Base-by-base conservation (phyloP, 345 rosid genomes). In the Brassica carinata region DNA sequence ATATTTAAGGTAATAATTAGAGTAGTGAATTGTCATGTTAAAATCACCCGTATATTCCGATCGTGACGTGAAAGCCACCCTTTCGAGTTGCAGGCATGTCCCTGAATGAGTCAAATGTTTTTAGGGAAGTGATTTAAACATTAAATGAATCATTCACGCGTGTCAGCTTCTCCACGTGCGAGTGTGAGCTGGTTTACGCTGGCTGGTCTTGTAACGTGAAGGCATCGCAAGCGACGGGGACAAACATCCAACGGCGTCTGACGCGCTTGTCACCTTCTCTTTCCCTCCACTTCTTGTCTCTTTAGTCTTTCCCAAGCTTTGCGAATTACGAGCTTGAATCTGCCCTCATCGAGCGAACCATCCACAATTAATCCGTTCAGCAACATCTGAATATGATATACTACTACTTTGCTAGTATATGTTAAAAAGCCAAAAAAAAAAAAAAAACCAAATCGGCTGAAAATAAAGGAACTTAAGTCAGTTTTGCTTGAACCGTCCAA, bases 181-280 rank as follows among this genome's bases (percentile, higher is more conserved):
- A 81, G 51, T 26, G 77, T 76, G 84, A 76, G 80, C 80, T 81
- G 83, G 80, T 69, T 69, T 29, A 27, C 1, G 75, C 83, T 80
- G 79, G 71, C 71, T 85, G 80, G 88, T 82, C 84, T 64, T 70
- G 69, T 80, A 63, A 73, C 80, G 83, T 73, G 85, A 78, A 79
- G 36, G 78, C 84, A 75, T 75, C 81, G 80, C 65, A 77, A 81
- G 77, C 74, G 80, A 81, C 69, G 83, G 82, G 69, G 77, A 82
- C 88, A 87, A 85, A 84, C 73, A 78, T 82, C 85, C 84, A 85
- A 85, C 86, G 85, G 89, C 83, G 84, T 70, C 84, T 82, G 86
- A 85, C 85, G 80, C 73, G 69, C 66, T 57, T 55, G 55, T 83
- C 69, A 81, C 76, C 72, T 84, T 81, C 82, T 81, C 79, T 82